Base-by-base conservation (phyloP, 2,329 filamentous ascomycete genomes). In the Cladophialophora psammophila region DNA sequence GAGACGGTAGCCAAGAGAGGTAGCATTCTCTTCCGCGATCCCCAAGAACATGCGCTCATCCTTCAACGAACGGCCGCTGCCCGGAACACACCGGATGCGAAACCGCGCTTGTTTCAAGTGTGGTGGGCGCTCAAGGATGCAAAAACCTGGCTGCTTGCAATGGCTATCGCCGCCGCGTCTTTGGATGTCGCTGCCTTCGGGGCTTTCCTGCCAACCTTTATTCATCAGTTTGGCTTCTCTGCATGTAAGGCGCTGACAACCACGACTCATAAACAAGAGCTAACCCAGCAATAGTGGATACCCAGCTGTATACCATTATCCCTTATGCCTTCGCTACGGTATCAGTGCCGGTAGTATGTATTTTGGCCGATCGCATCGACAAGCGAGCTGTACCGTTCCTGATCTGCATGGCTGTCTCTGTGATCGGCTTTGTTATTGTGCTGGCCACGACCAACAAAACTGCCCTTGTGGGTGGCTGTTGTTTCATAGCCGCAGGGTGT, bases 151-250 rank as follows among this genome's bases (percentile, higher is more conserved):
- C 52, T 68, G 34, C 34, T 45, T 34, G 58, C 54, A 5, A 31
- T 63, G 40, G 45, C 34, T 13, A 15, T 56, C 15, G 58, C 40
- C 36, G 63, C 60, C 12, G 13, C 40, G 4, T 50, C 18, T 20
- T 26, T 68, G n/a, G 63, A 55, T 45, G 48, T 68, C 26, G 54
- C 58, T 32, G 63, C 56, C 12, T 55, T 68, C n/a, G 63, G 63
- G 8, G 10, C 31, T 36, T 68, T 68, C 63, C 32, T 68, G 38
- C 66, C 66, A 13, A 65, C 63, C 5, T 68, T 68, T 48, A 68
- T 68, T 34, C 35, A 56, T 7, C 50, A 66, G 32, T 68, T 68
- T 26, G 66, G 63, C 10, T 68, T 65, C 63, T 58, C 38, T 45
- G 53, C 66, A 32, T n/a, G 66, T 65, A 60, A 58, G 55, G 18